phyloP scores from a whole-genome alignment of 2,329 filamentous ascomycete species.

The Colletotrichum coccodes region DNA sequence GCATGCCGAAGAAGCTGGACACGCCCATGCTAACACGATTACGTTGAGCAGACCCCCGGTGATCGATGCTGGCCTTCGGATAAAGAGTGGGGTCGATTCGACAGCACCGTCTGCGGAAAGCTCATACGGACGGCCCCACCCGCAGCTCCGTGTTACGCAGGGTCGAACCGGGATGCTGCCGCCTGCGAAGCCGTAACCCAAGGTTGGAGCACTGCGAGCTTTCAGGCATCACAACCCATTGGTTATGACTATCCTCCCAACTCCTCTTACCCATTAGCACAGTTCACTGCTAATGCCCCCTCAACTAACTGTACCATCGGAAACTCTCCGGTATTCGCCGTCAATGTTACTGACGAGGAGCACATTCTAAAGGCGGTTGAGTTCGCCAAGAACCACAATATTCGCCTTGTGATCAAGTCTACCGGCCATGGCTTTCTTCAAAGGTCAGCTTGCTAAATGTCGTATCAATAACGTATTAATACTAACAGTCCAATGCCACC shows the following conservation, averaged over 20 bases:
- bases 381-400: slow-evolving; percentile 51
- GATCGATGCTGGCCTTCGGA: slow-evolving; percentile 62
- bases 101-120: slow-evolving; percentile 58
- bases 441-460: not conserved
- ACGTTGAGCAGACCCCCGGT: not conserved
- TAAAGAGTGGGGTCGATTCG: slow-evolving; percentile 58
- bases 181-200: slow-evolving; percentile 5
- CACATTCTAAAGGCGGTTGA: slow-evolving; percentile 2
- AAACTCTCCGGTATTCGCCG: slow-evolving; percentile 45
- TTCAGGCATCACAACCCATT: slow-evolving; percentile 14
- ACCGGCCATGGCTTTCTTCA: slow-evolving; percentile 42
- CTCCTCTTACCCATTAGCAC: not conserved
- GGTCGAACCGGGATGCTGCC: not conserved
- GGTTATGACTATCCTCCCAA: slow-evolving; percentile 15
- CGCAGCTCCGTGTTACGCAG: slow-evolving; percentile 39
- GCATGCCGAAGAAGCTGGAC: too few relatives aligned
- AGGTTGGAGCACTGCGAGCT: not conserved
- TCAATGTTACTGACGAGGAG: slow-evolving; percentile 15
- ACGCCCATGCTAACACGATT: not conserved
- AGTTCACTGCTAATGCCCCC: slow-evolving; percentile 6
- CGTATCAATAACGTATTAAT: not conserved
- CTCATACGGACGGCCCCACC: slow-evolving; percentile 62
- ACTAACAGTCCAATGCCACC: not conserved
- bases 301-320: slow-evolving; percentile 47
- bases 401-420: slow-evolving; percentile 50